Evolutionary conservation across 306 rosid genomes (phyloP).

Genomic region (Myrica gale): DNA sequence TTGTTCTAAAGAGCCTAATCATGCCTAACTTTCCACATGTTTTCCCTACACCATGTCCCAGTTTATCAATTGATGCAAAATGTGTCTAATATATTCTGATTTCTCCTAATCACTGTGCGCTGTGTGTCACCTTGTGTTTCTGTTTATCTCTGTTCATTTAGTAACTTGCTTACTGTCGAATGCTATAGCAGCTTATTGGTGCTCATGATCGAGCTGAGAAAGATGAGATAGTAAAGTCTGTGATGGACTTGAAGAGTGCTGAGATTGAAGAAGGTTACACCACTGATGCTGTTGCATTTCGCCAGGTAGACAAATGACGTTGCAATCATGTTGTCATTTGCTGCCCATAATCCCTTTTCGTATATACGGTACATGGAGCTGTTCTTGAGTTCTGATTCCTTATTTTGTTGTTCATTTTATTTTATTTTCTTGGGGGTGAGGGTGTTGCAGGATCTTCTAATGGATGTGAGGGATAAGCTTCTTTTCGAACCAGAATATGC

Average conservation of each 20-base stretch:
- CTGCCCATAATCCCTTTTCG: slow-evolving; percentile 12
- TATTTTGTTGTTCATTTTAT: slow-evolving; percentile 12
- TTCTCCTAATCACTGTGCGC: not conserved
- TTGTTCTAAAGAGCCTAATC: not conserved
- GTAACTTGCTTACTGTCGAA: slow-evolving; percentile 20
- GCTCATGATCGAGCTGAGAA: slow-evolving; percentile 84
- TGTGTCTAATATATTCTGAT: not conserved
- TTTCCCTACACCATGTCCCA: not conserved
- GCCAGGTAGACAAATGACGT: slow-evolving; percentile 53
- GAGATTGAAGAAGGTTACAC: slow-evolving; percentile 94
- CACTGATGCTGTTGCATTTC: slow-evolving; percentile 65
- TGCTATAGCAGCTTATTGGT: slow-evolving; percentile 72
- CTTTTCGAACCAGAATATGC: slow-evolving; percentile 96
- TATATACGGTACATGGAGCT: not conserved
- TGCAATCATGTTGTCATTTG: not conserved
- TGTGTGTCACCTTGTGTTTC: slow-evolving; percentile 2
- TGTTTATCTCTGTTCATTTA: slow-evolving; percentile 22
- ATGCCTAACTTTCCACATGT: not conserved
- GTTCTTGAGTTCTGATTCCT: not conserved
- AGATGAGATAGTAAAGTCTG: slow-evolving; percentile 94
- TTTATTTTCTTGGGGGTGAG: not conserved
- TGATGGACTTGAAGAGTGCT: slow-evolving; percentile 72
- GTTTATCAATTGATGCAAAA: not conserved
- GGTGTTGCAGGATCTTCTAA: slow-evolving; percentile 66
- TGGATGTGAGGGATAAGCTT: slow-evolving; percentile 96